Conservation (phyloP, 1,284 basidiomycete genomes). For the Cryptococcus deneoformans region DNA sequence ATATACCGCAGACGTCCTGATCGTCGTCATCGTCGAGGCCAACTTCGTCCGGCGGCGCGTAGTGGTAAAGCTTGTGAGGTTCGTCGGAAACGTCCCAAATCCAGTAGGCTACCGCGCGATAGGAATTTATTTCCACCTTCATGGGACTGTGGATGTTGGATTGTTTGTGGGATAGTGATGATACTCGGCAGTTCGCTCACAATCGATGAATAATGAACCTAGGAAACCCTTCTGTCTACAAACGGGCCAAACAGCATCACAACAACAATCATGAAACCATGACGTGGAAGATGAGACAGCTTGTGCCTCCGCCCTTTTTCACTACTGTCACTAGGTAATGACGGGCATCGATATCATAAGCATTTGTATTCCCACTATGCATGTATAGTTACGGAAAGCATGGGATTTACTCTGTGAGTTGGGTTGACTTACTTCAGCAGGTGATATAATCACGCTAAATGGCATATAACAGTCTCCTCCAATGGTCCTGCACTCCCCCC, state of each 20-base stretch:
- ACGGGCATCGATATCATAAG: no score
- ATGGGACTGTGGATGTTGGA: conserved; percentile 14
- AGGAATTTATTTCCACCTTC: conserved; percentile 45
- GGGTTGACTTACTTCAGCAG: background rate
- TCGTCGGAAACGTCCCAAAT: conserved; percentile 46
- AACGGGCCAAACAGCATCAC: no score
- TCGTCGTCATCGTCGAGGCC: conserved; percentile 60
- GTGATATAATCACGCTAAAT: background rate
- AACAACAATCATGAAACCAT: no score
- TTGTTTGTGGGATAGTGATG: no score
- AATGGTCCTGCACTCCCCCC: conserved; percentile 36
- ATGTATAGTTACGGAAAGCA: background rate
- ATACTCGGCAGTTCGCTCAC: no score
- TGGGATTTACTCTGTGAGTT: background rate
- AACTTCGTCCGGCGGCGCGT: conserved; percentile 12
- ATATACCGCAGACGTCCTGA: conserved; percentile 91
- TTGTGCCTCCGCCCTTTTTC: no score
- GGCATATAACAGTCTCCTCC: conserved; percentile 30
- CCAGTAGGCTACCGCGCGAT: conserved; percentile 48
- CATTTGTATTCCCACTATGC: no score
- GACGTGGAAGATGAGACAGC: no score
- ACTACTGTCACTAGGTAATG: no score
- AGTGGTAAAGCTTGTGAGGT: conserved; percentile 40
- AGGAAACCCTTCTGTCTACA: no score
- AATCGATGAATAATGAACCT: no score